phyloP scores from a whole-genome alignment of 2,329 filamentous ascomycete genomes.

The Ceratocystis huliohia region DNA sequence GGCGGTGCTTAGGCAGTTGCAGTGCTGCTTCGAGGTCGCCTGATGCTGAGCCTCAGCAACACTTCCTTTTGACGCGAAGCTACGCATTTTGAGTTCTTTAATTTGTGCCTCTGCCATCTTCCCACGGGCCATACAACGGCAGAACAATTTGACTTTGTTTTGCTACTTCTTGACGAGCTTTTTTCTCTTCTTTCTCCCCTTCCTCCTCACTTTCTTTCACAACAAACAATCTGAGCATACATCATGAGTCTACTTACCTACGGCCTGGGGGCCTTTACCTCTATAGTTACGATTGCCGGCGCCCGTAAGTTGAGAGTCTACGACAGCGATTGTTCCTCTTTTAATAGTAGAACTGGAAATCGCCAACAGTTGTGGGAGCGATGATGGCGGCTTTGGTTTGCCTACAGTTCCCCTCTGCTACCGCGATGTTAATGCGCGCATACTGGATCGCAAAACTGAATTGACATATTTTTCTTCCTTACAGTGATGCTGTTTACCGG shows the following conservation, averaged over 20 bases:
- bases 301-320: slow-evolving; percentile 49
- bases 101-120: not conserved
- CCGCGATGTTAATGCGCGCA: not conserved
- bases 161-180: not conserved
- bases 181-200: slow-evolving; percentile 1
- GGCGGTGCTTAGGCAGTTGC: not conserved
- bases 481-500: slow-evolving; percentile 97
- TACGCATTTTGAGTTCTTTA: slow-evolving; percentile 3
- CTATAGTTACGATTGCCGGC: slow-evolving; percentile 60
- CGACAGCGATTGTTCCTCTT: not conserved
- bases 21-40: not conserved
- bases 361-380: not conserved
- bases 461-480: not conserved
- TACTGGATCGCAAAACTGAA: not conserved
- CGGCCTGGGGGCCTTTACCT: slow-evolving; percentile 53
- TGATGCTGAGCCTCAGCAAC: slow-evolving; percentile 4
- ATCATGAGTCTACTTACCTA: slow-evolving; percentile 61
- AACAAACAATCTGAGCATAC: slow-evolving; percentile 22
- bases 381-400: not conserved
- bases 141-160: slow-evolving; percentile 6
- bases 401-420: not conserved
- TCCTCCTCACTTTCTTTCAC: not conserved
- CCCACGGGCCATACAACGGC: not conserved
- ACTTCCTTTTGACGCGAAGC: not conserved
- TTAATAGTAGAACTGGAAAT: not conserved